Percentiles rank a stretch among this genome's conserved stretches.
phyloP scores from a whole-genome alignment of 225 moss, liverwort and hornwort species.

The Sphagnum tenellum region DNA sequence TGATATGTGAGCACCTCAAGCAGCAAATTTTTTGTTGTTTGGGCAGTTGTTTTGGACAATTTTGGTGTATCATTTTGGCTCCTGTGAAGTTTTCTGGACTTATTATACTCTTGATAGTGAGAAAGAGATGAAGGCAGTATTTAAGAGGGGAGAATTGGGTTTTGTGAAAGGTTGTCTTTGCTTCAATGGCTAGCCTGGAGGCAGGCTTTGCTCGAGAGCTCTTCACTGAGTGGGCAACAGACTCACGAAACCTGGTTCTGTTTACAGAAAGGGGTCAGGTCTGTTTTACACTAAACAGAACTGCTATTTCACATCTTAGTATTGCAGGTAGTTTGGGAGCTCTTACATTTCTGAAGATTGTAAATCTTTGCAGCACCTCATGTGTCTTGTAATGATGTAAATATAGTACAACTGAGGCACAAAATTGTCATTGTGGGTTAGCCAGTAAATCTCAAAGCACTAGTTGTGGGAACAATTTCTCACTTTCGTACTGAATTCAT shows the following conservation, averaged over 20 bases:
- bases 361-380: too few relatives aligned
- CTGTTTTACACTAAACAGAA: neutral
- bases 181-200: conserved; percentile 99
- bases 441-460: too few relatives aligned
- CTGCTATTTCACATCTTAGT: too few relatives aligned
- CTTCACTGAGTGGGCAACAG: conserved; percentile 90
- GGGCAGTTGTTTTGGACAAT: neutral
- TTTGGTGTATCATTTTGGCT: neutral
- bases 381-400: too few relatives aligned
- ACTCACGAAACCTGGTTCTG: conserved; percentile 82
- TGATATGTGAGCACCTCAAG: neutral
- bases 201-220: conserved; percentile 92
- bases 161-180: conserved; percentile 76
- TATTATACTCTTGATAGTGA: too few relatives aligned
- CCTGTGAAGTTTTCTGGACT: too few relatives aligned
- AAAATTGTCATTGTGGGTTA: too few relatives aligned
- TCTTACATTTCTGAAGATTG: too few relatives aligned
- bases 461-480: too few relatives aligned
- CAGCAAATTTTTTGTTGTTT: neutral
- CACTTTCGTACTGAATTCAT: neutral
- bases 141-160: conserved; percentile 10
- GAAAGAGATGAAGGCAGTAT: too few relatives aligned
- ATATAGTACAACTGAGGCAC: too few relatives aligned
- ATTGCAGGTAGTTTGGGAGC: too few relatives aligned
- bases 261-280: conserved; percentile 99